A percentile compares a stretch with the other conserved stretches of the same genome.
phyloP scores from a whole-genome alignment of 495 filamentous ascomycete species.

The Trichodelitschia bisporula region DNA sequence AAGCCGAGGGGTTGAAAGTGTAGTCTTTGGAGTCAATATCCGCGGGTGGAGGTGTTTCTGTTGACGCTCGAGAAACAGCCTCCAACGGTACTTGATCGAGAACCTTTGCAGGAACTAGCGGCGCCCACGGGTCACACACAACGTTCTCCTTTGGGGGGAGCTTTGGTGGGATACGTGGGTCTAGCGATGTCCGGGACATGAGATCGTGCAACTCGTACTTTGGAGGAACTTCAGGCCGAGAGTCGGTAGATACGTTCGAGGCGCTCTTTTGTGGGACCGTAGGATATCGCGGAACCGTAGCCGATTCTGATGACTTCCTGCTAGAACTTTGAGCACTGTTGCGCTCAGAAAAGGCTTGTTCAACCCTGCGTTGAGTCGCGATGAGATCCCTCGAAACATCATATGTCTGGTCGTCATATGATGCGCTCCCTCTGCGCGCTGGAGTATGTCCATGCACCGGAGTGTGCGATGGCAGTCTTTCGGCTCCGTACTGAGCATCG shows the following conservation, averaged over 20 bases:
- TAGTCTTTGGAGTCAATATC: constrained; percentile 22
- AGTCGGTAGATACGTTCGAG: too few relatives aligned
- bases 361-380: constrained; percentile 5
- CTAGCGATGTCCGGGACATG: too few relatives aligned
- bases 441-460: too few relatives aligned
- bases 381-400: constrained; percentile 11
- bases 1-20: constrained; percentile 67
- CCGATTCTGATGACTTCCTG: background rate
- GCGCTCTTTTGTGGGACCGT: constrained; percentile 8
- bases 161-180: too few relatives aligned
- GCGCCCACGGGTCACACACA: too few relatives aligned
- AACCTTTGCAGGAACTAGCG: constrained; percentile 1
- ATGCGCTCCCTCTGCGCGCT: background rate
- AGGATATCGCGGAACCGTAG: constrained; percentile 6
- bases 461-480: too few relatives aligned
- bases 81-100: constrained; percentile 2
- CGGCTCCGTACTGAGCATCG: too few relatives aligned
- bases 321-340: constrained; percentile 3
- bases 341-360: background rate
- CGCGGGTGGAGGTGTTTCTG: constrained; percentile 6
- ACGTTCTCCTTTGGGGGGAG: too few relatives aligned
- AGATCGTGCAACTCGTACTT: too few relatives aligned
- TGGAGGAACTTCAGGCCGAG: too few relatives aligned
- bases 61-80: background rate
- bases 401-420: constrained; percentile 8